Evolutionary conservation across 345 rosid genomes (phyloP), one percentile per base, ranked within the genome.

Genomic region (Draba incana): DNA sequence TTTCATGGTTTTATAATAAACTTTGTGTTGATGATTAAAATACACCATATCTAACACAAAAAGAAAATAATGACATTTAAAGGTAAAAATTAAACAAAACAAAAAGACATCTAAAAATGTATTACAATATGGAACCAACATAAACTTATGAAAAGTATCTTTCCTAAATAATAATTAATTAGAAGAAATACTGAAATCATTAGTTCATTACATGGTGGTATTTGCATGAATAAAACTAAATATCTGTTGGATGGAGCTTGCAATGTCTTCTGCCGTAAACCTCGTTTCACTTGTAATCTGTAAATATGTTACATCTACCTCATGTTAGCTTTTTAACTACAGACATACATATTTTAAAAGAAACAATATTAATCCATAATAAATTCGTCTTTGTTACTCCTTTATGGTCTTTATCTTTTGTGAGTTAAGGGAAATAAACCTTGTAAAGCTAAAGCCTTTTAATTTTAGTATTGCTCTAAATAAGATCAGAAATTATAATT

Each of bases 181-280:
- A 72, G 13, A 38, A 57, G 43, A 64, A 8, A 48, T 55, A 35
- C 16, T 38, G 12, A 27, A 14, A 37, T 37, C 23, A 67, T n/a
- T n/a, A n/a, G n/a, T n/a, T n/a, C n/a, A n/a, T 87, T 83, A 90
- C 69, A 88, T 79, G 77, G 75, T 63, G 68, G 85, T 82, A 78
- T 85, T 88, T 76, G 90, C 94, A 68, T 93, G 97, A 61, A 93
- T 88, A 77, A 87, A 93, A 64, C 83, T 79, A 82, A 93, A 90
- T 61, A 90, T 87, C 59, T 90, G 91, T 66, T 93, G 98, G 51
- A 88, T 92, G 5, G 92, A 88, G 72, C 84, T 85, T 4, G 97
- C 98, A 57, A 90, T 93, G 53, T 87, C 96, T 77, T 88, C 96
- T 27, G 98, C 97, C 3, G 86, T 79, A 60, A 85, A 84, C 80